Evolutionary conservation across 495 filamentous ascomycete genomes (phyloP).

Genomic region (Eremomyces bilateralis): DNA sequence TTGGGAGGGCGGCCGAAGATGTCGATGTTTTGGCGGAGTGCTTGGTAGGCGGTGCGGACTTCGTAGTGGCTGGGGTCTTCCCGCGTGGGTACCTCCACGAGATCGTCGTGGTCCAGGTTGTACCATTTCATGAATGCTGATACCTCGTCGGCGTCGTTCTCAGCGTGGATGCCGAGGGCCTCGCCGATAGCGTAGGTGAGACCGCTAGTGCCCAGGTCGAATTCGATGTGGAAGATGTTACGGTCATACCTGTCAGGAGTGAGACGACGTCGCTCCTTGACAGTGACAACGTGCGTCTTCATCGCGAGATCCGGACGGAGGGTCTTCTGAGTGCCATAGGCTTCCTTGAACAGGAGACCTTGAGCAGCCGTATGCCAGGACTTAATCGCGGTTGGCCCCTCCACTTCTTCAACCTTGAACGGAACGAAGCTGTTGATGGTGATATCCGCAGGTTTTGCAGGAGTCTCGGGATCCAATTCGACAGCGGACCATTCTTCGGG

Average conservation of each 20-base stretch:
- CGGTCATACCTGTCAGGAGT: constrained; percentile 81
- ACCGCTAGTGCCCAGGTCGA: constrained; percentile 75
- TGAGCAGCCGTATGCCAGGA: constrained; percentile 68
- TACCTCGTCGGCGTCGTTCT: constrained; percentile 68
- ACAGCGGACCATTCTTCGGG: constrained; percentile 59
- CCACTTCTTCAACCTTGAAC: constrained; percentile 56
- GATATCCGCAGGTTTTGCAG: constrained; percentile 35
- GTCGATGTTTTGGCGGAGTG: constrained; percentile 81
- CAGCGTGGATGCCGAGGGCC: constrained; percentile 88
- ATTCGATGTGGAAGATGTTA: constrained; percentile 99
- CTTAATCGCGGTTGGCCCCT: constrained; percentile 42
- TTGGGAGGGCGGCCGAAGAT: constrained; percentile 94
- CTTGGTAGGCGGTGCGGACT: constrained; percentile 83
- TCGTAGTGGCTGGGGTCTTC: constrained; percentile 60
- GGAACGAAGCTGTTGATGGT: constrained; percentile 57
- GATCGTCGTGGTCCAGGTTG: constrained; percentile 53
- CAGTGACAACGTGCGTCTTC: constrained; percentile 70
- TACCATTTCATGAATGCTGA: constrained; percentile 75
- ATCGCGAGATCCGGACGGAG: constrained; percentile 69
- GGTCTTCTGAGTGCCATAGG: constrained; percentile 46
- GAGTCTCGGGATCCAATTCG: constrained; percentile 30
- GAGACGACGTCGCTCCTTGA: constrained; percentile 85
- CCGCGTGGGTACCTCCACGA: constrained; percentile 78
- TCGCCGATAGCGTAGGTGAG: constrained; percentile 94
- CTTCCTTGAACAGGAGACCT: constrained; percentile 84